Conservation (phyloP, 257 asterid species). For the Coffea eugenioides region DNA sequence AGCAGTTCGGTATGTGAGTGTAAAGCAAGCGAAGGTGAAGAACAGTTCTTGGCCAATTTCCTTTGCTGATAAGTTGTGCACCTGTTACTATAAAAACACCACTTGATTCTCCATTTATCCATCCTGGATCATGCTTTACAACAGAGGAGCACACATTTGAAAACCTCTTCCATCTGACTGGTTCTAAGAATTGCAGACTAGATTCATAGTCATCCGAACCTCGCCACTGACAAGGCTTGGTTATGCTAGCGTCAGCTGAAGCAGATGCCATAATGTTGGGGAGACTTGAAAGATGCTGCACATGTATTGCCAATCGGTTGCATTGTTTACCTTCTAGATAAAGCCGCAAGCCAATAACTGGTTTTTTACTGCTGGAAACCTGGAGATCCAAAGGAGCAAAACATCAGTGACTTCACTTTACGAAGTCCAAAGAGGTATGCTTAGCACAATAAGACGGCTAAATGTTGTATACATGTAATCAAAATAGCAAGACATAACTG, state of each 20-base stretch:
- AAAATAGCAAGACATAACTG: neutral
- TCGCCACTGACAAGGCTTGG: conserved; percentile 66
- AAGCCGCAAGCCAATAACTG: conserved; percentile 80
- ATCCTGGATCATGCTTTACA: conserved; percentile 69
- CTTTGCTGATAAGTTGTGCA: conserved; percentile 79
- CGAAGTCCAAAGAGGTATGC: neutral
- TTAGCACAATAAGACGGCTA: neutral
- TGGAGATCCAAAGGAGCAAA: conserved; percentile 19
- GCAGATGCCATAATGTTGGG: conserved; percentile 59
- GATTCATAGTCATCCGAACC: conserved; percentile 83
- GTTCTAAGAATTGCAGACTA: conserved; percentile 69
- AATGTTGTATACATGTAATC: neutral
- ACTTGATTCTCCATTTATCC: conserved; percentile 50
- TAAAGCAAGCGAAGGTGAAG: conserved; percentile 90
- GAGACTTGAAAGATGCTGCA: conserved; percentile 84
- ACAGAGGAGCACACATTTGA: conserved; percentile 77
- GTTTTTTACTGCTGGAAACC: conserved; percentile 83
- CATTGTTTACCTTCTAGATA: conserved; percentile 88
- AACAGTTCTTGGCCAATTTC: conserved; percentile 80
- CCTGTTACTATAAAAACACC: conserved; percentile 87
- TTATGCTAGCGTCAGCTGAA: conserved; percentile 26
- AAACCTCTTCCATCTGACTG: conserved; percentile 76
- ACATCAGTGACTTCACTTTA: neutral
- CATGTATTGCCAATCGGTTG: conserved; percentile 82
- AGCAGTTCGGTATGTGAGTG: conserved; percentile 69